Evolutionary conservation across 768 basidiomycete species (phyloP).

Genomic region (Tylopilus plumbeoviolaceoides): DNA sequence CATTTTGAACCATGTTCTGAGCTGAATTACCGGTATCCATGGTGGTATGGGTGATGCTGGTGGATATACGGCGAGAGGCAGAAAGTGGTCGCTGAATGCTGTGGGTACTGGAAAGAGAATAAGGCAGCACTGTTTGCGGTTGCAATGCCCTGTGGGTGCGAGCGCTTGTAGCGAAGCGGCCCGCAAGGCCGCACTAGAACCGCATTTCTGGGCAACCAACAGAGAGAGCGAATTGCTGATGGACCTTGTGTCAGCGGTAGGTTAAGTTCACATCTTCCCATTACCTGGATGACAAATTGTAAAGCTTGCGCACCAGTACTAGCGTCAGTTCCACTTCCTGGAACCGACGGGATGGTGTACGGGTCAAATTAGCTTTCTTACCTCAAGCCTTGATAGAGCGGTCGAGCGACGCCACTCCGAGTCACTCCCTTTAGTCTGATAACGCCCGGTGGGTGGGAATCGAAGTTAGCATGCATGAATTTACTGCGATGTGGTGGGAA

Average conservation of each 20-base stretch:
- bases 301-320: background rate
- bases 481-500: background rate
- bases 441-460: background rate
- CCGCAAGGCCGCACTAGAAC: conserved; percentile 6
- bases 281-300: background rate
- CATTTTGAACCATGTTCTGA: background rate
- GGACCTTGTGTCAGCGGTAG: background rate
- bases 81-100: background rate
- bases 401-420: too few species aligned
- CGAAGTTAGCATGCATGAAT: background rate
- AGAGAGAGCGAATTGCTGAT: too few species aligned
- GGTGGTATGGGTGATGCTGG: background rate
- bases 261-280: background rate
- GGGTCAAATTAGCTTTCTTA: background rate
- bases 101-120: conserved; percentile 11
- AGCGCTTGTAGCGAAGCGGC: conserved; percentile 1
- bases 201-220: background rate
- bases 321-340: too few species aligned
- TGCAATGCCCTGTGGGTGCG: conserved; percentile 17
- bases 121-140: conserved; percentile 9
- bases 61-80: background rate
- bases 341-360: background rate
- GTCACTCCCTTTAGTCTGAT: too few species aligned
- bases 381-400: background rate
- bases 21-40: background rate